Percentiles rank a stretch among this genome's conserved stretches.
These are phyloP conservation scores for Saccharum spontaneum DNA, from an alignment of 176 grass and related monocot genomes.

Conservation along the genomic window DNA sequence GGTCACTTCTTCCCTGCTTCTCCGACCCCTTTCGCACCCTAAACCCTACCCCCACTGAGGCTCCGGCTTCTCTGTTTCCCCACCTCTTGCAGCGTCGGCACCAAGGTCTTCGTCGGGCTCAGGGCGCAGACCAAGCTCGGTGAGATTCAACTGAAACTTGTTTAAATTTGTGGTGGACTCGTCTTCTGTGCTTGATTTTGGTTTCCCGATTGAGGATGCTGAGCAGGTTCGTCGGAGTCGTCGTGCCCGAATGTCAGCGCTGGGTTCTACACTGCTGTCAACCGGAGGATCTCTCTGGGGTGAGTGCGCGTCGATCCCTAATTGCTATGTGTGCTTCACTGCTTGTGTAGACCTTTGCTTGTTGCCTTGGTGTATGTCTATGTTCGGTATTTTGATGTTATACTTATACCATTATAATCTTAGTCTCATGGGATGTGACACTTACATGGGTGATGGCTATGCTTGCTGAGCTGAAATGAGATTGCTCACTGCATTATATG, in stretches of 20 bases:
- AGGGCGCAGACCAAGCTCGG: constrained; percentile 50
- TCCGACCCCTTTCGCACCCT: neutral
- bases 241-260: constrained; percentile 59
- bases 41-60: neutral
- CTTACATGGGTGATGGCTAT: neutral
- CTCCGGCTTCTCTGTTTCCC: neutral
- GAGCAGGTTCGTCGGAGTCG: constrained; percentile 56
- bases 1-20: neutral
- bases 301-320: neutral
- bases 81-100: constrained; percentile 47
- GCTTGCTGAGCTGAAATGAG: neutral
- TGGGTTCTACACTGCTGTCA: constrained; percentile 56
- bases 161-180: neutral
- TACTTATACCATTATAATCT: neutral
- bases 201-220: constrained; percentile 7
- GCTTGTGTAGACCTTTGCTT: neutral
- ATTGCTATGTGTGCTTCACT: neutral
- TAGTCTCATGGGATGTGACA: neutral
- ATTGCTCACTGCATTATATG: neutral
- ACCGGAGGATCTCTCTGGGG: constrained; percentile 64
- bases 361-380: neutral
- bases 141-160: neutral
- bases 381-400: neutral
- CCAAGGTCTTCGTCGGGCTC: constrained; percentile 60
- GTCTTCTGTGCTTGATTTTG: constrained; percentile 7